Conservation (phyloP, 148 eudicot species). For the Amaranthus cruentus region DNA sequence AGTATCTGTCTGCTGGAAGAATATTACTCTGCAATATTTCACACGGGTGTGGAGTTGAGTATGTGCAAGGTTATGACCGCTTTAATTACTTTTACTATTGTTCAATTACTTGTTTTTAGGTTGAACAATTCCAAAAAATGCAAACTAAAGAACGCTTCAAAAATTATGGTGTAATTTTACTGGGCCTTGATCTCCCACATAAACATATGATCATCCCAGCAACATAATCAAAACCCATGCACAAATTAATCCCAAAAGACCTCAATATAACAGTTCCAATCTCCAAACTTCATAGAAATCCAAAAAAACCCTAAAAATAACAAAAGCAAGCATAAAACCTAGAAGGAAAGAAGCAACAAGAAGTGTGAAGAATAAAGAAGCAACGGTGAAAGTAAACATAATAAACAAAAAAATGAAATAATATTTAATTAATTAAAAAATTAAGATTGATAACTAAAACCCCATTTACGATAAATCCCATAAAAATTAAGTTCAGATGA, state of each 20-base stretch:
- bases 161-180: too few relatives aligned
- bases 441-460: background rate
- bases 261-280: conserved; percentile 15
- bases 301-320: background rate
- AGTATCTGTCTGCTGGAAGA: too few relatives aligned
- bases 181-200: too few relatives aligned
- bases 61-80: too few relatives aligned
- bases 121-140: too few relatives aligned
- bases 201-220: too few relatives aligned
- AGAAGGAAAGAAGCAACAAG: background rate
- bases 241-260: background rate
- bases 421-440: background rate
- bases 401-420: background rate
- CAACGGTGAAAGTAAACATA: conserved; percentile 5
- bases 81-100: too few relatives aligned
- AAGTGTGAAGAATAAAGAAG: background rate
- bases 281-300: background rate
- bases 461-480: conserved; percentile 17
- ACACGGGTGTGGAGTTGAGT: too few relatives aligned
- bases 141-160: too few relatives aligned
- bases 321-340: conserved; percentile 8
- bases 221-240: background rate
- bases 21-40: too few relatives aligned
- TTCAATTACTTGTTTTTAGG: too few relatives aligned
- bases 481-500: conserved; percentile 34